Evolutionary conservation across 331 rosid species (phyloP).

Genomic region (Erythrophleum ivorense): DNA sequence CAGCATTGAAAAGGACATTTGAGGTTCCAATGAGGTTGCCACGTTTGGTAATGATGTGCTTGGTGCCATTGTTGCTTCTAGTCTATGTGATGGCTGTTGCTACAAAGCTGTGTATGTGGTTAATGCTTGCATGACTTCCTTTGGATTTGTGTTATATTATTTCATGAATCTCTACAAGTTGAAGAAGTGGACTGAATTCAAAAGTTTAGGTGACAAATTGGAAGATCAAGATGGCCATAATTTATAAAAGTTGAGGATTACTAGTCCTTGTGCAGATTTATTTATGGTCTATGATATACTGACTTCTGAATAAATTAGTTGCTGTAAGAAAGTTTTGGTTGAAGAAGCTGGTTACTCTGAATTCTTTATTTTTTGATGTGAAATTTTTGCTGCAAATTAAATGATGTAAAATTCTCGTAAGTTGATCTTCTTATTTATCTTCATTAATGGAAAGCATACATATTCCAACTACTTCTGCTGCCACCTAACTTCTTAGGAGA

Average conservation of each 20-base stretch:
- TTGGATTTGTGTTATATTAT: slow-evolving; percentile 59
- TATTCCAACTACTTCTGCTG: background rate
- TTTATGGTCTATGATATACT: background rate
- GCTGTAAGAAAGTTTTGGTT: background rate
- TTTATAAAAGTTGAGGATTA: slow-evolving; percentile 13
- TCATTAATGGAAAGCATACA: background rate
- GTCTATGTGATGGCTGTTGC: slow-evolving; percentile 62
- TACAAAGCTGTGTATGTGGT: slow-evolving; percentile 46
- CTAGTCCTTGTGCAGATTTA: background rate
- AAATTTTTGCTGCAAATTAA: background rate
- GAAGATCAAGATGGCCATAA: slow-evolving; percentile 38
- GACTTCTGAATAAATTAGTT: background rate
- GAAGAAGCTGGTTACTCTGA: background rate
- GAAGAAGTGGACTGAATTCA: slow-evolving; percentile 52
- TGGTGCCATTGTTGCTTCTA: slow-evolving; percentile 59
- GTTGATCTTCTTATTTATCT: background rate
- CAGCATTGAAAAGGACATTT: slow-evolving; percentile 55
- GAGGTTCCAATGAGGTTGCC: slow-evolving; percentile 59
- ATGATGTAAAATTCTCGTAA: background rate
- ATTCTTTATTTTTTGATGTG: background rate
- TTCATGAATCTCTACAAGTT: slow-evolving; percentile 57
- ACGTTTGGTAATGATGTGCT: slow-evolving; percentile 53
- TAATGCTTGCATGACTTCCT: slow-evolving; percentile 49
- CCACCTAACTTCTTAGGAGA: too few relatives aligned
- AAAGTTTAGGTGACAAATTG: slow-evolving; percentile 37